Conservation (phyloP, 495 filamentous ascomycete species). For the Viridothelium virens region DNA sequence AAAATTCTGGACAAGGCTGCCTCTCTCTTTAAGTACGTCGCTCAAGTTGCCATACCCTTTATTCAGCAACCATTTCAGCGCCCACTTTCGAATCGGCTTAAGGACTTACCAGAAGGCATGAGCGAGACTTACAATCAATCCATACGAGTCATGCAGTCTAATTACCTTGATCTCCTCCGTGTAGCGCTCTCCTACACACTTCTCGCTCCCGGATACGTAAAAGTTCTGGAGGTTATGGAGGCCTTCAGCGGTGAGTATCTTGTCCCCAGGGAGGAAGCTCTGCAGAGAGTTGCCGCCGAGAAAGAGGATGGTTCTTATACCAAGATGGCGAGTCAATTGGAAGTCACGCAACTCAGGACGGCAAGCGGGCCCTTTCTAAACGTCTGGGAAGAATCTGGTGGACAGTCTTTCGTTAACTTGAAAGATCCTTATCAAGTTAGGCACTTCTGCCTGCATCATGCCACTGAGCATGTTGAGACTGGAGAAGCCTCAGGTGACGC, state of each 20-base stretch:
- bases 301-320: constrained; percentile 1
- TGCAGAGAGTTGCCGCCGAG: not conserved
- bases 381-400: not conserved
- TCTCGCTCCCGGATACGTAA: not conserved
- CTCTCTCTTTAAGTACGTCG: constrained; percentile 13
- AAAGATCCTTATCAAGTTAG: constrained; percentile 8
- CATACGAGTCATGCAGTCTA: constrained; percentile 13
- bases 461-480: constrained; percentile 1
- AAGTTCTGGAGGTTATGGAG: constrained; percentile 9
- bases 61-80: constrained; percentile 13
- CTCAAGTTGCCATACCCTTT: constrained; percentile 12
- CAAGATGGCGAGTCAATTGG: constrained; percentile 1
- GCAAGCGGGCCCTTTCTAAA: constrained; percentile 13
- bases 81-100: constrained; percentile 12
- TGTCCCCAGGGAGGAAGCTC: not conserved
- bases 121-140: constrained; percentile 13
- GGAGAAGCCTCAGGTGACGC: not conserved
- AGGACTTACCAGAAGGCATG: constrained; percentile 11
- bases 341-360: not conserved
- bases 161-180: constrained; percentile 15
- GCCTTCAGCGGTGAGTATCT: not conserved
- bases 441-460: not conserved
- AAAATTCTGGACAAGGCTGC: constrained; percentile 12
- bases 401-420: not conserved
- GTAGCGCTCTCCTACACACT: constrained; percentile 9